phyloP scores from a whole-genome alignment of 164 flowering plant genomes.

The Aristolochia contorta region DNA sequence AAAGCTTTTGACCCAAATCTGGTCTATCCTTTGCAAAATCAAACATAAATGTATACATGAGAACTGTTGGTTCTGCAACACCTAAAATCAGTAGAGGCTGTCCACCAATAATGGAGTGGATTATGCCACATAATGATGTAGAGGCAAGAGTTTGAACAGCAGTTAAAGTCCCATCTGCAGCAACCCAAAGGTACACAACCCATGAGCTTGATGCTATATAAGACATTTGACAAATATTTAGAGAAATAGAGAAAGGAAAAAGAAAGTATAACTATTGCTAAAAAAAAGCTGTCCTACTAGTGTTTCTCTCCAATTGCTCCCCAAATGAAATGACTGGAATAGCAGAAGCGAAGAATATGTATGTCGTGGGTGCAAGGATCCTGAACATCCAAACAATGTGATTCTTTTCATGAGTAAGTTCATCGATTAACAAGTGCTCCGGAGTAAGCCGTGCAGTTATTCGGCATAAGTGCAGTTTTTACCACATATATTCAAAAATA shows the following conservation, averaged over 20 bases:
- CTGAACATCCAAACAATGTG: constrained; percentile 22
- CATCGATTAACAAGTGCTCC: too few species aligned
- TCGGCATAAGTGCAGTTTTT: too few species aligned
- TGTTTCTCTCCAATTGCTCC: constrained; percentile 82
- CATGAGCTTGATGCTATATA: neutral
- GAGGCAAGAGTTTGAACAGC: constrained; percentile 97
- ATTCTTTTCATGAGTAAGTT: neutral
- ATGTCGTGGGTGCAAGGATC: constrained; percentile 95
- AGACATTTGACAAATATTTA: neutral
- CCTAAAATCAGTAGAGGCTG: constrained; percentile 97
- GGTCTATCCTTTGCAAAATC: constrained; percentile 73
- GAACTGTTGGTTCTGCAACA: constrained; percentile 95
- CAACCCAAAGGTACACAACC: neutral
- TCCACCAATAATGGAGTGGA: constrained; percentile 95
- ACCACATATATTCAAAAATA: too few species aligned
- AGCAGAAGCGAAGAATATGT: constrained; percentile 96
- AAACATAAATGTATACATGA: constrained; percentile 97
- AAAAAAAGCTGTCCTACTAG: constrained; percentile 33
- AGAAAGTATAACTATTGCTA: constrained; percentile 1
- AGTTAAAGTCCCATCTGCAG: constrained; percentile 74
- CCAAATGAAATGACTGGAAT: constrained; percentile 98
- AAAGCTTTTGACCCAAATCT: constrained; percentile 73
- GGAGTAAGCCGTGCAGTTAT: too few species aligned
- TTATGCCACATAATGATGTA: constrained; percentile 86
- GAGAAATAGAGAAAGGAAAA: neutral